Evolutionary conservation across 768 basidiomycete species (phyloP), one percentile per base, ranked within the genome.

Genomic region (Stropharia rugosoannulata): DNA sequence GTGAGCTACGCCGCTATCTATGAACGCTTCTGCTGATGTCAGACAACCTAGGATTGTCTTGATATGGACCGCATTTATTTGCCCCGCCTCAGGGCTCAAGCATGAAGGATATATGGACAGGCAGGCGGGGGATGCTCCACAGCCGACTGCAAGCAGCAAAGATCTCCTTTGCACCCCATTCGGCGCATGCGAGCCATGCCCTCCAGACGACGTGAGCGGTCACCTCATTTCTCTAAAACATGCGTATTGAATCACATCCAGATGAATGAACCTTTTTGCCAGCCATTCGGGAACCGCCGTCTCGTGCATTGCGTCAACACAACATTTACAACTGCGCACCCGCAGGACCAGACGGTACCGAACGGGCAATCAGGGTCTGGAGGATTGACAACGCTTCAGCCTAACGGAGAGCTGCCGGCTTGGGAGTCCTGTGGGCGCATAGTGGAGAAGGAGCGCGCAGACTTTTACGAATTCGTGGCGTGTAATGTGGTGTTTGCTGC

Each of bases 361-460:
- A 41, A 41, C 22, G 37, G n/a, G 12, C 58, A 25, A 40, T 73
- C 65, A 15, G 62, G 62, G 32, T 57, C 64, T 51, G 43, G 49
- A n/a, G 60, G 59, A 16, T 54, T 37, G 29, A 50, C 62, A 41
- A 49, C 56, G 10, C 62, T 66, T 16, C 67, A 69, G 13, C 41
- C 66, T 66, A 62, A 66, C 32, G 85, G 84, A 39, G 85, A 87
- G 70, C 84, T 82, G 1, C 86, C 87, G 3, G 94, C 93, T 5
- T 98, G 94, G 93, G 89, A 94, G 66, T 85, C 94, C 4, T 98
- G 95, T 63, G 95, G 95, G 3, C 92, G 93, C 59, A 90, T 95
- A 36, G 77, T 89, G 43, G 71, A 75, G 16, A 79, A 83, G 57
- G 95, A 98, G 71, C 83, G 87, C 42, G 87, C 81, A 7, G 93